These are phyloP conservation scores for Verticillium tricorpus DNA, from an alignment of 2,329 filamentous ascomycete genomes.

Conservation along the genomic window DNA sequence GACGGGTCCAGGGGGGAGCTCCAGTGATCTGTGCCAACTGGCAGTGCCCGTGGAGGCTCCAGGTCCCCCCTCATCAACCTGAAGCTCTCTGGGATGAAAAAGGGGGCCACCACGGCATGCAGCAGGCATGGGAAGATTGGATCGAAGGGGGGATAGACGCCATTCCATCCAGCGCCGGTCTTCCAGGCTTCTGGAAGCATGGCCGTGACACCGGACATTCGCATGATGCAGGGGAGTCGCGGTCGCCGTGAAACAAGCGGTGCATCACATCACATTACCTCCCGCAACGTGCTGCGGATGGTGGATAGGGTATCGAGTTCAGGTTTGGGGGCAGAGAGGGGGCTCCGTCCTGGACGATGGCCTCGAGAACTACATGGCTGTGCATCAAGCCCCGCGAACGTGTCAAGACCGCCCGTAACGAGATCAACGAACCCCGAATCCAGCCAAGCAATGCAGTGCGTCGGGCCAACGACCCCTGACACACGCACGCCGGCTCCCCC, in stretches of 20 bases:
- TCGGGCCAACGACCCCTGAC: not conserved
- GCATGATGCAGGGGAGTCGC: not conserved
- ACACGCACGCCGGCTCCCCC: not conserved
- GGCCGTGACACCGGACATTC: not conserved
- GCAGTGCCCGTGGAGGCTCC: too few species aligned
- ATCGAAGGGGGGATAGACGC: not conserved
- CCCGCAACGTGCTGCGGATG: not conserved
- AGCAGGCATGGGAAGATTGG: not conserved
- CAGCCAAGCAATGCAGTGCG: not conserved
- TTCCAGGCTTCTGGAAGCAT: not conserved
- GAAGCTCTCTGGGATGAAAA: constrained; percentile 4
- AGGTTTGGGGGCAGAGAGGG: not conserved
- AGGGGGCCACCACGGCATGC: not conserved
- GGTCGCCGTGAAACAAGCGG: not conserved
- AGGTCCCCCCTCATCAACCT: constrained; percentile 1
- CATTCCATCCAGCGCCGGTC: not conserved
- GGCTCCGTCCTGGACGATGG: not conserved
- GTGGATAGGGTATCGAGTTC: not conserved
- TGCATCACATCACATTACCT: not conserved
- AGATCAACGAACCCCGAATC: not conserved
- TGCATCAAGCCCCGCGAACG: not conserved
- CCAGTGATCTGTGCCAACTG: not conserved
- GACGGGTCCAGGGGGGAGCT: not conserved
- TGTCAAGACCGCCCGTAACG: not conserved
- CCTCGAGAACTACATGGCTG: not conserved